A percentile compares a stretch with the other conserved stretches of the same genome.
Evolutionary conservation across 208 protist genomes (phyloP).

Genomic region (Trypanosoma congolense): DNA sequence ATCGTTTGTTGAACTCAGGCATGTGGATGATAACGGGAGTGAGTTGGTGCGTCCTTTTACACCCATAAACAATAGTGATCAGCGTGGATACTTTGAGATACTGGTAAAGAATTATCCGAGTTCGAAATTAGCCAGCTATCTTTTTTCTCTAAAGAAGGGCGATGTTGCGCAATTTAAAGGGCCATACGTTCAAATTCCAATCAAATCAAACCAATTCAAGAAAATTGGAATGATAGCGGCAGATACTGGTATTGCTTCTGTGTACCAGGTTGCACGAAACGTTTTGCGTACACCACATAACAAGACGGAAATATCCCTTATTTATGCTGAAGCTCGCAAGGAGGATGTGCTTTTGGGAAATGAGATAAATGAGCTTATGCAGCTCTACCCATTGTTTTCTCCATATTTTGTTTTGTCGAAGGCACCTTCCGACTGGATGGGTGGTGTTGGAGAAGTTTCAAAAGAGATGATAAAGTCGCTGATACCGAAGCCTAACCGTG

Average conservation of each 20-base stretch:
- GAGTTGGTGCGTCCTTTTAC: conserved; percentile 87
- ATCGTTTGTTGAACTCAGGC: conserved; percentile 72
- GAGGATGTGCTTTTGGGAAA: conserved; percentile 91
- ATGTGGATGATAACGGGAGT: conserved; percentile 67
- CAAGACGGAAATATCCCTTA: conserved; percentile 79
- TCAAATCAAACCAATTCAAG: conserved; percentile 86
- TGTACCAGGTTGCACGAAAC: conserved; percentile 89
- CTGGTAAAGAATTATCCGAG: conserved; percentile 87
- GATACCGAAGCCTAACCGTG: conserved; percentile 80
- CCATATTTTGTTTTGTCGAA: conserved; percentile 90
- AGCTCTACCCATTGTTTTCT: conserved; percentile 85
- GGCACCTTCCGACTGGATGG: conserved; percentile 86
- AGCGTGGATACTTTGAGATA: conserved; percentile 87
- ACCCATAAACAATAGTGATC: conserved; percentile 67
- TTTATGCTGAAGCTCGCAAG: conserved; percentile 89
- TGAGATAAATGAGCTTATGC: conserved; percentile 89
- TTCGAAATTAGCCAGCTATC: conserved; percentile 87
- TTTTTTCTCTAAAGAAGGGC: conserved; percentile 89
- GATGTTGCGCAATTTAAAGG: conserved; percentile 90
- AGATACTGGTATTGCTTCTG: conserved; percentile 91
- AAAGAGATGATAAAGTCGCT: conserved; percentile 88
- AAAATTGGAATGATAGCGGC: conserved; percentile 91
- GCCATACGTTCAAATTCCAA: conserved; percentile 85
- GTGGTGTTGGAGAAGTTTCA: conserved; percentile 82
- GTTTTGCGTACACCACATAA: conserved; percentile 75